Evolutionary conservation across 495 filamentous ascomycete genomes (phyloP), one percentile per base, ranked within the genome.

Genomic region (Aspergillus homomorphus): DNA sequence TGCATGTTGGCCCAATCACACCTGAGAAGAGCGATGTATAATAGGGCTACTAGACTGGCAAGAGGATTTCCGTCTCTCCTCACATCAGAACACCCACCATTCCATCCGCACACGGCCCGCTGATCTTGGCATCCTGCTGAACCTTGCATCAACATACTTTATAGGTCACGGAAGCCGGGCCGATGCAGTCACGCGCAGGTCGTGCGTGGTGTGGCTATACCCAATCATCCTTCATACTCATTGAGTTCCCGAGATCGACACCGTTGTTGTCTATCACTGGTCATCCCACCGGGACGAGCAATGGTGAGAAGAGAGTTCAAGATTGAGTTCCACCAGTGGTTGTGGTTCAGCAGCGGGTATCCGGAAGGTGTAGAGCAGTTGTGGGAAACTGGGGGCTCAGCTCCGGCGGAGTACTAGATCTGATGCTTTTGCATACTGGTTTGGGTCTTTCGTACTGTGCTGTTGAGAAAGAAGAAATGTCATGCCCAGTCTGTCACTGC

Each of bases 261-360:
- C 4, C 20, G 12, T 3, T 10, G 6, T 8, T 15, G 19, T 1
- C 4, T 12, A n/a, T 48, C 3, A 48, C 20, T 48, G 45, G 45
- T 48, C 6, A 48, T 48, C 45, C 45, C 45, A 48, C 45, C 45
- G 45, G 45, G 45, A 48, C 45, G 23, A 48, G 45, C n/a, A 46
- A 6, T 46, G 33, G 33, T 5, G 4, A 14, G 10, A 38, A 14
- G 12, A 38, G 33, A 38, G 33, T 38, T 38, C 33, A 38, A 38
- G 33, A 38, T 38, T 38, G 33, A 38, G 33, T 38, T 38, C 33
- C 33, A 38, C 33, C 33, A 38, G 33, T 38, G 8, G 33, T 38
- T 12, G 33, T 2, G 2, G 33, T 38, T 10, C 12, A 14, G 4
- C 7, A 14, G 33, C 2, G 12, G 33, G 10, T n/a, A 38, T 38